Base-by-base conservation (phyloP, 2,329 filamentous ascomycete genomes). In the Fusarium verticillioides region DNA sequence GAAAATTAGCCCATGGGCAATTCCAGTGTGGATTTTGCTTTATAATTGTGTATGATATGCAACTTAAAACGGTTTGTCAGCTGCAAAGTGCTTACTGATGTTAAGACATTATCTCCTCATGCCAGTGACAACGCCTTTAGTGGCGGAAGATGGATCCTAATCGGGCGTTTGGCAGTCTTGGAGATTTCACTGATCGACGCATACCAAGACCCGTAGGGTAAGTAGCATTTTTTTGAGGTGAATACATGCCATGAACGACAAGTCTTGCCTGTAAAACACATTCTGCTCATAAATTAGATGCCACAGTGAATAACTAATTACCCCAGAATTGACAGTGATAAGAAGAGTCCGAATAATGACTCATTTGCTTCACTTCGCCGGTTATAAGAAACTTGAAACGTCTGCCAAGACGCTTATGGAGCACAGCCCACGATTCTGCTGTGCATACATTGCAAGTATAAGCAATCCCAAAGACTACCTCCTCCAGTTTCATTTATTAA, bases 381-480 rank as follows among this genome's bases (percentile, higher is more conserved):
- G 18, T 9, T 49, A 30, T 30, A 30, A 49, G 28, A 18, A 16
- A 9, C 7, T 30, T 16, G 3, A 18, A 3, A 18, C 9, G 1
- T 47, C 19, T 8, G 13, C 19, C 19, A 30, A 49, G 46, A 28
- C 1, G 34, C 18, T 16, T 7, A 1, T 8, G 7, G 15, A 16
- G 16, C 15, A 36, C 9, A 9, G 1, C 34, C 7, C 7, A 36
- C 2, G 34, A 9, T 36, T 36, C 8, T 4, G 2, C 5, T 5
- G 34, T 18, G 9, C 0, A 6, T 16, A 16, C 7, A 9, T 4
- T 10, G 16, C 9, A 10, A 18, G 2, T 18, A 0, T 5, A 9
- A 3, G 2, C 4, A 18, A 10, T 18, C 16, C 9, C 9, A 3
- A 18, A 18, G 16, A 19, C 9, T 6, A 18, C 36, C 4, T 18